Evolutionary conservation across 1,284 basidiomycete genomes (phyloP), one percentile per base, ranked within the genome.

Genomic region (Ustanciosporium gigantosporum): DNA sequence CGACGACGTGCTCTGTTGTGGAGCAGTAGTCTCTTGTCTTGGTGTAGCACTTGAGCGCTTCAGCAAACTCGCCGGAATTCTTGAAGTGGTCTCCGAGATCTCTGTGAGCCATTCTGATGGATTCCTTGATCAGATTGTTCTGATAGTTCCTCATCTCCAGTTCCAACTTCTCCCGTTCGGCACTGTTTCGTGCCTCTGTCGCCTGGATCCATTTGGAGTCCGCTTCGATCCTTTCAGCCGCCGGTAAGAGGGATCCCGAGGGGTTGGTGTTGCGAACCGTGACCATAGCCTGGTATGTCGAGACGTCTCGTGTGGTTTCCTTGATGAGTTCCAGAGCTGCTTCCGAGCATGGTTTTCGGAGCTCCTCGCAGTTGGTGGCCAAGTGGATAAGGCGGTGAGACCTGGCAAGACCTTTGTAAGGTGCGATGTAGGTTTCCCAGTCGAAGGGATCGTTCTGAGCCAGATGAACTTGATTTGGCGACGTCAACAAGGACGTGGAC

Each of bases 111-210:
- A 92, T 90, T 62, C 91, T 82, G 68, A 91, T 90, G 81, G 89
- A 91, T 82, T 94, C 91, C 78, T 91, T 92, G 81, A 93, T 91
- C 84, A 91, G 86, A 74, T 91, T 93, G 70, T 88, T 90, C 53
- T 86, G 83, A 73, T 92, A 92, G 14, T 87, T 88, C 83, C 90
- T 91, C 73, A 94, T 81, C 78, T 93, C 91, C 9, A 89, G 86
- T 78, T 91, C 89, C 41, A 93, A 81, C 78, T 87, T 89, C 22
- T 84, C 84, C 46, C 82, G 81, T 70, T 90, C 88, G 4, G 81
- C 81, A 47, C 81, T 79, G 68, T 88, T 88, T 69, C 82, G 84
- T 46, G 82, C 79, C 37, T 80, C 80, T 16, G 81, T 83, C 50
- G 85, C 82, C 24, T 89, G 85, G 8, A 84, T 74, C 90, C 89